Conservation (phyloP, 2,329 filamentous ascomycete genomes). For the Xylariaceae sp. region DNA sequence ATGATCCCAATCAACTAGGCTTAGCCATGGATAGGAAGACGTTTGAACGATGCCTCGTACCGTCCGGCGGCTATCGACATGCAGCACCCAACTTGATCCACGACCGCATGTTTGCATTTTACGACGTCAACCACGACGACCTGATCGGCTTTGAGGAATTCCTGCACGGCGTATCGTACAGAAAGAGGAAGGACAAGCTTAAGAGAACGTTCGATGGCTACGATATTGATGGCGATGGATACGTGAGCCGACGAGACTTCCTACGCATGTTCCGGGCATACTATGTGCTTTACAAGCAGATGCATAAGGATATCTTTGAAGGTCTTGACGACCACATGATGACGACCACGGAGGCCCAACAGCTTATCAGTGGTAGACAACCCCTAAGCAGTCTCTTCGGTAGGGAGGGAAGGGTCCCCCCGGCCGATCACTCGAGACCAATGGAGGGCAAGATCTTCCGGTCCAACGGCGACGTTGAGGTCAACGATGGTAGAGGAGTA, state of each 20-base stretch:
- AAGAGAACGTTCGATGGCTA: slow-evolving; percentile 83
- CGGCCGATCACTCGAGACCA: slow-evolving; percentile 60
- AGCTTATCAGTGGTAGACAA: slow-evolving; percentile 74
- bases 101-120: slow-evolving; percentile 95
- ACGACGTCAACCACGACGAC: slow-evolving; percentile 86
- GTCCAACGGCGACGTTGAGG: slow-evolving; percentile 64
- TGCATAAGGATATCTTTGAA: slow-evolving; percentile 81
- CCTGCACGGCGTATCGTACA: slow-evolving; percentile 75
- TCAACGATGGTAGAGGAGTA: slow-evolving; percentile 61
- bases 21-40: slow-evolving; percentile 90
- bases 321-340: slow-evolving; percentile 77
- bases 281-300: slow-evolving; percentile 86
- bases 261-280: slow-evolving; percentile 90
- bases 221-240: slow-evolving; percentile 87
- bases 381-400: slow-evolving; percentile 76
- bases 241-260: slow-evolving; percentile 83
- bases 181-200: slow-evolving; percentile 69
- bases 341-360: slow-evolving; percentile 73
- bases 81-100: slow-evolving; percentile 87
- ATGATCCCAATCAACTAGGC: slow-evolving; percentile 75
- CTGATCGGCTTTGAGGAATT: slow-evolving; percentile 93
- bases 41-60: slow-evolving; percentile 88
- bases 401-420: slow-evolving; percentile 69
- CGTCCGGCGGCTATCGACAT: slow-evolving; percentile 77
- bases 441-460: slow-evolving; percentile 70